phyloP scores from a whole-genome alignment of 1,284 basidiomycete genomes.

The Inonotus hispidus region DNA sequence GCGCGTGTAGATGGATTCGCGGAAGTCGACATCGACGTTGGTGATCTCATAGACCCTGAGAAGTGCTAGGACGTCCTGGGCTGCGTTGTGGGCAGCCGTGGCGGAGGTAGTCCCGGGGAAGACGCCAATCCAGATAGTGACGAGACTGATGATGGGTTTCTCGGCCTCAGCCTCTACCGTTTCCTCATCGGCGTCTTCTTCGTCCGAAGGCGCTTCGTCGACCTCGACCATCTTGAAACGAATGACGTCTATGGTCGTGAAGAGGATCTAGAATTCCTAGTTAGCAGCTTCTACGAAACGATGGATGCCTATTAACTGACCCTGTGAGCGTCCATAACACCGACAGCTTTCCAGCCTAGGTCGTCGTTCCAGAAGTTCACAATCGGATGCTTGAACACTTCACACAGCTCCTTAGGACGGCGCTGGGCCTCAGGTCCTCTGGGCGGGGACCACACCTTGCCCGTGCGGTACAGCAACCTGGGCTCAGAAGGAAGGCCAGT shows the following conservation, averaged over 20 bases:
- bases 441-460: slow-evolving; percentile 23
- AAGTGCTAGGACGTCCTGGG: slow-evolving; percentile 34
- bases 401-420: slow-evolving; percentile 24
- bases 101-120: slow-evolving; percentile 32
- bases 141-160: slow-evolving; percentile 29
- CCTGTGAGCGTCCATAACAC: not conserved
- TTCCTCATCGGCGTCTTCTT: slow-evolving; percentile 2
- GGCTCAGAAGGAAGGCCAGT: slow-evolving; percentile 23
- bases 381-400: slow-evolving; percentile 22
- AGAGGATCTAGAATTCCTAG: slow-evolving; percentile 6
- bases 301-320: slow-evolving; percentile 3
- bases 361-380: slow-evolving; percentile 8
- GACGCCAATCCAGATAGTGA: slow-evolving; percentile 38
- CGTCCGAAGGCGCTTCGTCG: slow-evolving; percentile 7
- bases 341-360: slow-evolving; percentile 6
- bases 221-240: slow-evolving; percentile 9
- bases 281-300: slow-evolving; percentile 8
- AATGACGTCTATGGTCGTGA: slow-evolving; percentile 11
- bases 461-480: slow-evolving; percentile 23
- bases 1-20: slow-evolving; percentile 29
- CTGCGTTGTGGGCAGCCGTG: slow-evolving; percentile 33
- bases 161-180: slow-evolving; percentile 3
- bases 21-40: slow-evolving; percentile 37
- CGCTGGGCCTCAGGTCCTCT: slow-evolving; percentile 24
- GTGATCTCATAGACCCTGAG: slow-evolving; percentile 30